Evolutionary conservation across 192 early-diverging fungal genomes (phyloP).

Genomic region (Coemansia sp.): DNA sequence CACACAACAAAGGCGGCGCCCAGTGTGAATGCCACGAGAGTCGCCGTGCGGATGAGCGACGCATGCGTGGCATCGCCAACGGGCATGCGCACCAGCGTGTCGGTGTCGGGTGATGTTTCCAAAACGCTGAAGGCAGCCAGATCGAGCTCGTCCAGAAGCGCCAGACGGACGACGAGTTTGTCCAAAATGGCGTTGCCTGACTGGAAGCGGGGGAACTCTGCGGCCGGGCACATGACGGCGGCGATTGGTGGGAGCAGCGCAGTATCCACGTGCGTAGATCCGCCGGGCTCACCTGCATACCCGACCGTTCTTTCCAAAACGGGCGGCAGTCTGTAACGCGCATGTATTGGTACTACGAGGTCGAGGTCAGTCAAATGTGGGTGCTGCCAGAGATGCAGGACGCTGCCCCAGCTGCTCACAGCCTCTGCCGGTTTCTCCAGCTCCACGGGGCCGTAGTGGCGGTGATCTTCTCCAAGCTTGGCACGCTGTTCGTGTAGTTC

Average conservation of each 20-base stretch:
- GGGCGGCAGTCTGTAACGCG: slow-evolving; percentile 40
- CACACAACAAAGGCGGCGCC: slow-evolving; percentile 10
- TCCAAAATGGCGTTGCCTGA: slow-evolving; percentile 4
- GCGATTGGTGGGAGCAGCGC: slow-evolving; percentile 30
- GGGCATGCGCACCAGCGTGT: slow-evolving; percentile 40
- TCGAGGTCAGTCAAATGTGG: slow-evolving; percentile 12
- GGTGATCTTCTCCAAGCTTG: slow-evolving; percentile 7
- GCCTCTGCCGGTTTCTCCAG: slow-evolving; percentile 44
- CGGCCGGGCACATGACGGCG: slow-evolving; percentile 24
- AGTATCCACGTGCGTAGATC: slow-evolving; percentile 29
- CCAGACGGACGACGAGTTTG: slow-evolving; percentile 17
- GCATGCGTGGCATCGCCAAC: slow-evolving; percentile 17
- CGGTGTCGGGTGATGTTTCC: slow-evolving; percentile 25
- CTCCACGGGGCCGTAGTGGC: slow-evolving; percentile 33
- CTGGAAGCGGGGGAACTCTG: neutral
- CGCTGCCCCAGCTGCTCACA: slow-evolving; percentile 41
- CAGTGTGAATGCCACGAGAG: slow-evolving; percentile 23
- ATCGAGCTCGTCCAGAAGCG: slow-evolving; percentile 42
- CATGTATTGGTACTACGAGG: slow-evolving; percentile 31
- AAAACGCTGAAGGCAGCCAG: slow-evolving; percentile 16
- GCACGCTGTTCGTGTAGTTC: slow-evolving; percentile 24
- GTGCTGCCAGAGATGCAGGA: slow-evolving; percentile 21
- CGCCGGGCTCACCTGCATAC: slow-evolving; percentile 31
- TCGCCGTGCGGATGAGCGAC: slow-evolving; percentile 19
- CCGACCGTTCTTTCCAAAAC: slow-evolving; percentile 26